These are phyloP conservation scores for Oryza longistaminata DNA, from an alignment of 176 grass and related monocot species.

Conservation along the genomic window DNA sequence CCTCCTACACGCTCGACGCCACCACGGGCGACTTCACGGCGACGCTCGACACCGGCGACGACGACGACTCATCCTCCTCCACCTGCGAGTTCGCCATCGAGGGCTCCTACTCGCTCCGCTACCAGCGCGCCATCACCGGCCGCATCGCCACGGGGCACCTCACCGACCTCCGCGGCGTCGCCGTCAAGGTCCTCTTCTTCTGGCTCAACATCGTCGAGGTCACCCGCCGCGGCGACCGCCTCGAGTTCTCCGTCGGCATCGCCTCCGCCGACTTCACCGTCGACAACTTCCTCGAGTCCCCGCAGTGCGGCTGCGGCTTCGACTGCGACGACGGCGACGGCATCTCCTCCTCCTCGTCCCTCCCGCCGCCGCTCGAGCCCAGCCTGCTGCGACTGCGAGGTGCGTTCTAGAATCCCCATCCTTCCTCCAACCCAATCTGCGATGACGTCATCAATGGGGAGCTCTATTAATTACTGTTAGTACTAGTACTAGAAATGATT, in stretches of 20 bases:
- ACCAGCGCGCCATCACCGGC: conserved; percentile 75
- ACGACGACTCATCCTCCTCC: conserved; percentile 20
- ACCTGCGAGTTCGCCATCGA: conserved; percentile 75
- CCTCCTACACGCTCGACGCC: conserved; percentile 66
- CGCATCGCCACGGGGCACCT: conserved; percentile 55
- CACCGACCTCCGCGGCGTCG: conserved; percentile 59
- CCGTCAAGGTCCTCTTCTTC: conserved; percentile 88
- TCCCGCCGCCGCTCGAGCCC: neutral
- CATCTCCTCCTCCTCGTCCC: neutral
- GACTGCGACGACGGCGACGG: conserved; percentile 78
- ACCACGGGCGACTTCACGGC: conserved; percentile 79
- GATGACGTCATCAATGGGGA: neutral
- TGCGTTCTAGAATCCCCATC: conserved; percentile 42
- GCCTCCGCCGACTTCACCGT: conserved; percentile 78
- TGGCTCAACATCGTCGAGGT: conserved; percentile 97
- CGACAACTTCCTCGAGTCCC: conserved; percentile 77
- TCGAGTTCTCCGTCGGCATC: conserved; percentile 90
- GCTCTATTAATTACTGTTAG: neutral
- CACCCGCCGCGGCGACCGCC: conserved; percentile 49
- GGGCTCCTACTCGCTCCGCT: conserved; percentile 85
- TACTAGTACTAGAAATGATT: neutral
- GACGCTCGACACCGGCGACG: conserved; percentile 19
- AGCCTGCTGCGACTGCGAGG: conserved; percentile 46
- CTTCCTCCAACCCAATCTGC: neutral
- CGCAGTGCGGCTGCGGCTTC: conserved; percentile 64